phyloP scores from a whole-genome alignment of 129 eudicot genomes.

The Heracleum sosnowskyi region DNA sequence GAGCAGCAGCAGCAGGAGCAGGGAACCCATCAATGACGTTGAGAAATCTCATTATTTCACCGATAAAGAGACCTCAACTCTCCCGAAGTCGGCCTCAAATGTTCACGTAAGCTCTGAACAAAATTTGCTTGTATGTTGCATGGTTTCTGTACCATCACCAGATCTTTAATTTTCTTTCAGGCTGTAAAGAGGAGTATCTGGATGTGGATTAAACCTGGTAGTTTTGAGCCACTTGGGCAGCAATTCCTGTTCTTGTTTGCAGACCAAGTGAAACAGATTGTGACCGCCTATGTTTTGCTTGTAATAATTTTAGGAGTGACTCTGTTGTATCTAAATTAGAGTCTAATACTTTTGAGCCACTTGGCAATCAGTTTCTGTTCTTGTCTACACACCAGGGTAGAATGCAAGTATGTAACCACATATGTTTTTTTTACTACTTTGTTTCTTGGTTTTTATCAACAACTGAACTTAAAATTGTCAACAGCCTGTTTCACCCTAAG shows the following conservation, averaged over 20 bases:
- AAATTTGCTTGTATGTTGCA: not conserved
- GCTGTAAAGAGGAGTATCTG: slow-evolving; percentile 17
- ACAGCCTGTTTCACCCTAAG: too few species aligned
- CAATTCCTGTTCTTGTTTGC: not conserved
- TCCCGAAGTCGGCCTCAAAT: slow-evolving; percentile 84
- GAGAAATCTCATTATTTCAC: slow-evolving; percentile 82
- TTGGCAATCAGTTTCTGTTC: not conserved
- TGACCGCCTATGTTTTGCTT: too few species aligned
- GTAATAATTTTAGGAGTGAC: not conserved
- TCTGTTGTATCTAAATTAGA: not conserved
- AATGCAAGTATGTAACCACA: not conserved
- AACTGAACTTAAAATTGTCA: too few species aligned
- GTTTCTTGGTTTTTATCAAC: too few species aligned
- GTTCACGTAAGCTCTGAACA: slow-evolving; percentile 61
- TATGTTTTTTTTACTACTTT: not conserved
- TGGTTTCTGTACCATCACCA: not conserved
- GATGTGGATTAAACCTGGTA: not conserved
- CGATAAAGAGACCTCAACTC: slow-evolving; percentile 79
- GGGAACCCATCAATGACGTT: slow-evolving; percentile 80
- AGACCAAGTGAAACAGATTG: too few species aligned
- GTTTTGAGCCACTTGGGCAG: not conserved
- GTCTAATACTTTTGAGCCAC: not conserved
- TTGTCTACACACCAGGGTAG: not conserved
- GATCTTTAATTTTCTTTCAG: slow-evolving; percentile 15
- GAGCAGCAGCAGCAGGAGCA: slow-evolving; percentile 41